These are phyloP conservation scores for Populus hybrid DNA, from an alignment of 441 rosid genomes.

Conservation along the genomic window DNA sequence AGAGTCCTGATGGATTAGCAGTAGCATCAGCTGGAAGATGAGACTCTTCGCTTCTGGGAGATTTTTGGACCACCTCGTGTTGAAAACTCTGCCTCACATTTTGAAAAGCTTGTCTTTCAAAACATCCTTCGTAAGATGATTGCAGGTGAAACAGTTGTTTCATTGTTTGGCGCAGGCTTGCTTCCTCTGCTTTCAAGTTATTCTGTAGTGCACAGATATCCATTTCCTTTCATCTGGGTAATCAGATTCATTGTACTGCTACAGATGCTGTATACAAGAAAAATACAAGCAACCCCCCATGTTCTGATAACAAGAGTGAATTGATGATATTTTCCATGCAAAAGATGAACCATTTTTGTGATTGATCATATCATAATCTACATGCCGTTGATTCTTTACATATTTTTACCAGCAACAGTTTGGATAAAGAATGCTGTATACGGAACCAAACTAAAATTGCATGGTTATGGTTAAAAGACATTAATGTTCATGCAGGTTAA, in stretches of 20 bases:
- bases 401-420: neutral
- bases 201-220: neutral
- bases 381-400: neutral
- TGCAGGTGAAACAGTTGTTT: neutral
- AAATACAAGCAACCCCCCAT: neutral
- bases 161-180: neutral
- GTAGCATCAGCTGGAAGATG: slow-evolving; percentile 45
- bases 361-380: neutral
- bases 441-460: neutral
- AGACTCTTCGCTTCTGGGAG: slow-evolving; percentile 51
- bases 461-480: neutral
- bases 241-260: neutral
- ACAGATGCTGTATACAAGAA: neutral
- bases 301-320: neutral
- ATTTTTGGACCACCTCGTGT: slow-evolving; percentile 42
- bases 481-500: too few species aligned
- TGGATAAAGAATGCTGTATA: neutral
- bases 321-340: neutral
- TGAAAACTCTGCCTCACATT: slow-evolving; percentile 27
- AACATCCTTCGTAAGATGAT: slow-evolving; percentile 37
- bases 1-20: slow-evolving; percentile 50
- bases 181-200: slow-evolving; percentile 2
- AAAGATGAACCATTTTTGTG: neutral
- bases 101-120: slow-evolving; percentile 43
- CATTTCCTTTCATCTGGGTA: too few species aligned